A percentile compares a stretch with the other conserved stretches of the same genome.
Evolutionary conservation across 2,329 filamentous ascomycete species (phyloP).

Genomic region (Aspergillus sergii): DNA sequence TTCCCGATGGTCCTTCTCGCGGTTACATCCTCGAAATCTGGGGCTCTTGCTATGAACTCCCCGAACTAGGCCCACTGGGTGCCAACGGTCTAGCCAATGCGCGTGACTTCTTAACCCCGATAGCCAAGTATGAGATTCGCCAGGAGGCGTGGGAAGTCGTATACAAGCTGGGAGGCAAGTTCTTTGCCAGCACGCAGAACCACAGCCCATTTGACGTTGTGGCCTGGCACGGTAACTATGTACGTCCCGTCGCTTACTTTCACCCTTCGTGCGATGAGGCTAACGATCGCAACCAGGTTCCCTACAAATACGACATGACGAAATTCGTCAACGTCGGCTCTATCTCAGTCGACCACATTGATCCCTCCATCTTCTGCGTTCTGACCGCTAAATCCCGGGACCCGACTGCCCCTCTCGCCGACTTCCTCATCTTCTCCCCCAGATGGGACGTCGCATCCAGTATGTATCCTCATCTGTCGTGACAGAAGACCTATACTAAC

Average conservation of each 20-base stretch:
- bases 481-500: neutral
- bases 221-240: slow-evolving; percentile 71
- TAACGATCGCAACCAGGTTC: slow-evolving; percentile 26
- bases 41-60: slow-evolving; percentile 65
- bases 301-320: slow-evolving; percentile 46
- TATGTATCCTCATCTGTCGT: slow-evolving; percentile 19
- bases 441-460: slow-evolving; percentile 44
- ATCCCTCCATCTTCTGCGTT: slow-evolving; percentile 46
- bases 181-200: slow-evolving; percentile 62
- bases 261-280: no score
- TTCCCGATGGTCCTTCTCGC: slow-evolving; percentile 62
- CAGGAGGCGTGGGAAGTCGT: slow-evolving; percentile 61
- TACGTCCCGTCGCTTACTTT: slow-evolving; percentile 15
- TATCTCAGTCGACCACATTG: slow-evolving; percentile 44
- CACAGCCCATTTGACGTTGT: slow-evolving; percentile 73
- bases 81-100: slow-evolving; percentile 67
- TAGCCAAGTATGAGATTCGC: slow-evolving; percentile 60
- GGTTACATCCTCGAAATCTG: slow-evolving; percentile 71
- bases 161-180: slow-evolving; percentile 63
- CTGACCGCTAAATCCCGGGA: slow-evolving; percentile 44
- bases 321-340: slow-evolving; percentile 45
- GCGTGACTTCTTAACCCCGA: slow-evolving; percentile 66
- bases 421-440: slow-evolving; percentile 45
- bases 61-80: slow-evolving; percentile 68
- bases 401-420: slow-evolving; percentile 36